Percentiles rank a stretch among this genome's conserved stretches.
Evolutionary conservation across 2,329 filamentous ascomycete genomes (phyloP).

Genomic region (Botryosphaeria dothidea): DNA sequence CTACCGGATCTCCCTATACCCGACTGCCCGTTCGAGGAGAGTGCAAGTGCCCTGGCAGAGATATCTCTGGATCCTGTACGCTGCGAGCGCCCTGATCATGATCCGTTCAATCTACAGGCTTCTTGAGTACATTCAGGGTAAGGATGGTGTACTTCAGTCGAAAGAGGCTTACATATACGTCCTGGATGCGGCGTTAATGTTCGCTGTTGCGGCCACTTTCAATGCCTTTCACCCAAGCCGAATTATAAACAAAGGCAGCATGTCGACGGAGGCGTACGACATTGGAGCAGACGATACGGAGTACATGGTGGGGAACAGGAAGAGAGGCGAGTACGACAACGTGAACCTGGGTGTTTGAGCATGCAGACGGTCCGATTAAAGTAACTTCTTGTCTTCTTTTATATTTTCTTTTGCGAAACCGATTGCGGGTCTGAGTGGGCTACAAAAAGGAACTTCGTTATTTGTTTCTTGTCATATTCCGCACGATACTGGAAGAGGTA

Average conservation of each 20-base stretch:
- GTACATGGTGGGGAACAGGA: not conserved
- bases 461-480: too few relatives aligned
- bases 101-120: constrained; percentile 52
- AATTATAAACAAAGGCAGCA: constrained; percentile 18
- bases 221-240: constrained; percentile 39
- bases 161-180: constrained; percentile 50
- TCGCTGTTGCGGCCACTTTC: constrained; percentile 44
- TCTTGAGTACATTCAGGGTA: constrained; percentile 50
- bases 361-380: not conserved
- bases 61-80: constrained; percentile 47
- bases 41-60: constrained; percentile 27
- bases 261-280: not conserved
- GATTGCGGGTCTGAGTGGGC: too few relatives aligned
- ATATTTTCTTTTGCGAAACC: too few relatives aligned
- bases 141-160: constrained; percentile 45
- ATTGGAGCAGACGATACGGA: not conserved
- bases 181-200: constrained; percentile 51
- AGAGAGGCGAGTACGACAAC: not conserved
- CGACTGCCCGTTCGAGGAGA: constrained; percentile 21
- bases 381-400: too few relatives aligned
- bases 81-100: constrained; percentile 48
- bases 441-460: too few relatives aligned
- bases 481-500: too few relatives aligned
- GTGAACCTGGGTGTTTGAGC: not conserved
- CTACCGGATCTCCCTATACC: constrained; percentile 24